Conservation (phyloP, 2,329 filamentous ascomycete genomes). For the Neofusicoccum sp. region DNA sequence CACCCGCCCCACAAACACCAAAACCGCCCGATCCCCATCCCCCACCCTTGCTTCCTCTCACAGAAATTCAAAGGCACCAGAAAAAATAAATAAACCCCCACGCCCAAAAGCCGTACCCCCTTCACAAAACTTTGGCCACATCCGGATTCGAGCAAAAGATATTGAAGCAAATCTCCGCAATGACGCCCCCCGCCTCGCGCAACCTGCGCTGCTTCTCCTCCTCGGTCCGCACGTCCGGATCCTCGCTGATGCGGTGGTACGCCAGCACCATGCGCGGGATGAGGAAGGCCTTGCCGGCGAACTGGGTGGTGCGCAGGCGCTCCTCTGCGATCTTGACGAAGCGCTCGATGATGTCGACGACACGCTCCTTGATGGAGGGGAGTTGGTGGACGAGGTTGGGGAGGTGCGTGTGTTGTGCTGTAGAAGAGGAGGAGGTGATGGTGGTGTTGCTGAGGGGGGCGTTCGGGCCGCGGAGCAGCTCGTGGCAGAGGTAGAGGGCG, state of each 20-base stretch:
- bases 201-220: constrained; percentile 3
- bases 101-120: background rate
- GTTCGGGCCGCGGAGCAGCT: constrained; percentile 1
- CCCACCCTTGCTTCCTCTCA: too few species aligned
- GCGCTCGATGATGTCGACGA: background rate
- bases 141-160: constrained; percentile 10
- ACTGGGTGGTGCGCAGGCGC: constrained; percentile 9
- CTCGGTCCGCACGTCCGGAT: background rate
- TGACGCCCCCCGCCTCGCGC: background rate
- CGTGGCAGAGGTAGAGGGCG: constrained; percentile 13
- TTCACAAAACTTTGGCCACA: constrained; percentile 3
- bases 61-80: too few species aligned
- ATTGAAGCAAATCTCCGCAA: constrained; percentile 10
- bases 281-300: constrained; percentile 12
- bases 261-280: constrained; percentile 15
- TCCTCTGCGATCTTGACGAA: constrained; percentile 13
- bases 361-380: background rate
- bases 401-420: too few species aligned
- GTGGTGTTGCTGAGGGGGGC: background rate
- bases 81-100: background rate
- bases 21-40: too few species aligned
- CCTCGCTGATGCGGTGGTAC: constrained; percentile 4
- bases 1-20: too few species aligned
- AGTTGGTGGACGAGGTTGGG: background rate
- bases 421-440: background rate